Conservation (phyloP, 2,329 filamentous ascomycete genomes). For the Alternaria atra region DNA sequence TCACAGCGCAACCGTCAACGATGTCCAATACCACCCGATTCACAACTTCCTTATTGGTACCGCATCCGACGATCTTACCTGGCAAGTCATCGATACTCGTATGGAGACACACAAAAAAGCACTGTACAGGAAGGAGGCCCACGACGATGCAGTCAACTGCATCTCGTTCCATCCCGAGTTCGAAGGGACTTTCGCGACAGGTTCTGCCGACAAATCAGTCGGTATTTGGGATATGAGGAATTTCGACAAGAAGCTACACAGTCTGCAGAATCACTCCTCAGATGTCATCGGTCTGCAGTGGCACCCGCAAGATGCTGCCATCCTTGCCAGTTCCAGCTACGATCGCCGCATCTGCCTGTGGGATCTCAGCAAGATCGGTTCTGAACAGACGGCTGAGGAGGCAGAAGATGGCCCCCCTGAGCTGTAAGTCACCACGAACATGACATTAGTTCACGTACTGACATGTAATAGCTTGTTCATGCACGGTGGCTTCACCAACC, state of each 20-base stretch:
- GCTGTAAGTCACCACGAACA: slow-evolving; percentile 68
- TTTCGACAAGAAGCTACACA: slow-evolving; percentile 87
- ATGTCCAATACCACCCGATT: slow-evolving; percentile 93
- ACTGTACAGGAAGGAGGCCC: slow-evolving; percentile 76
- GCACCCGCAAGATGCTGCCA: slow-evolving; percentile 89
- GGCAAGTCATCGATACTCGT: slow-evolving; percentile 91
- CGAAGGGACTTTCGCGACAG: slow-evolving; percentile 91
- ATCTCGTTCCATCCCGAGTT: slow-evolving; percentile 91
- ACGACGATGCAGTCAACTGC: slow-evolving; percentile 94
- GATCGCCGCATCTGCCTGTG: slow-evolving; percentile 95
- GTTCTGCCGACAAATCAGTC: slow-evolving; percentile 93
- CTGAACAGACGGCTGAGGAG: slow-evolving; percentile 94
- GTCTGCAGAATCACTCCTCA: slow-evolving; percentile 86
- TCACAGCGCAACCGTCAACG: slow-evolving; percentile 91
- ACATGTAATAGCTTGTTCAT: slow-evolving; percentile 77
- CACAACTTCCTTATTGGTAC: slow-evolving; percentile 84
- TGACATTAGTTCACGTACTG: slow-evolving; percentile 11
- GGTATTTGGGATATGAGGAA: slow-evolving; percentile 95
- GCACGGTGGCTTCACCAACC: slow-evolving; percentile 98
- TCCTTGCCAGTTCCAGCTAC: slow-evolving; percentile 90
- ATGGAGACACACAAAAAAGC: slow-evolving; percentile 71
- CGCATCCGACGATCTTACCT: slow-evolving; percentile 92
- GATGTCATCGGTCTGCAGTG: slow-evolving; percentile 91
- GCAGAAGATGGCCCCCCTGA: slow-evolving; percentile 94
- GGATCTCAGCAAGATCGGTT: slow-evolving; percentile 90